Percentiles rank a stretch among this genome's conserved stretches.
Evolutionary conservation across 2,329 filamentous ascomycete species (phyloP).

Genomic region (Lecanoromycetidae sp.): DNA sequence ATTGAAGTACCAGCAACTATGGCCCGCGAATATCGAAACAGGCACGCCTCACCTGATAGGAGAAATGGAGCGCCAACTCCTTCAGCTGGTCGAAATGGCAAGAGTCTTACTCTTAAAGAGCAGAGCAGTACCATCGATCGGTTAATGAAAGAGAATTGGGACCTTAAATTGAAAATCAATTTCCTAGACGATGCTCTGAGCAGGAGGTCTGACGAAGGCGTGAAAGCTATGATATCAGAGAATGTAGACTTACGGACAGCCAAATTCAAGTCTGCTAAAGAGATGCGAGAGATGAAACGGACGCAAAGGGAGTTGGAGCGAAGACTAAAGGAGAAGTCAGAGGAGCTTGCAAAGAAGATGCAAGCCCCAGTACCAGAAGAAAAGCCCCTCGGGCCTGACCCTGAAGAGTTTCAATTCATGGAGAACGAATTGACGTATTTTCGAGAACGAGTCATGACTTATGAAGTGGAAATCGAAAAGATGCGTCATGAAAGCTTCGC

Average conservation of each 20-base stretch:
- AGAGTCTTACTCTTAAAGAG: slow-evolving; percentile 81
- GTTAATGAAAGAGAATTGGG: slow-evolving; percentile 95
- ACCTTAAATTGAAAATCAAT: slow-evolving; percentile 93
- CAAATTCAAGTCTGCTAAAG: slow-evolving; percentile 76
- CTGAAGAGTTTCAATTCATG: slow-evolving; percentile 50
- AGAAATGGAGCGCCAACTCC: slow-evolving; percentile 40
- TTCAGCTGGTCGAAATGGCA: slow-evolving; percentile 44
- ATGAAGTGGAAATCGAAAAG: slow-evolving; percentile 70
- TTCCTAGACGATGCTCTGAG: slow-evolving; percentile 89
- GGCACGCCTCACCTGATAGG: slow-evolving; percentile 52
- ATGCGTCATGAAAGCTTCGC: slow-evolving; percentile 64
- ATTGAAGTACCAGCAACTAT: slow-evolving; percentile 85
- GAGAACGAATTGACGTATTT: slow-evolving; percentile 80
- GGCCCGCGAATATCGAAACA: slow-evolving; percentile 71
- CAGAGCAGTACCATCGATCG: slow-evolving; percentile 96
- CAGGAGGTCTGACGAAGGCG: slow-evolving; percentile 85
- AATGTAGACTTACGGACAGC: slow-evolving; percentile 92
- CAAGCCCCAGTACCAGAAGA: slow-evolving; percentile 35
- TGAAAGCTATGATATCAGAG: slow-evolving; percentile 96
- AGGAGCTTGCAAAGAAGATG: slow-evolving; percentile 35
- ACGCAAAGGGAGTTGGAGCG: slow-evolving; percentile 80
- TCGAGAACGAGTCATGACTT: slow-evolving; percentile 74
- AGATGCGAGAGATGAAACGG: slow-evolving; percentile 71
- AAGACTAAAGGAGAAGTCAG: slow-evolving; percentile 49
- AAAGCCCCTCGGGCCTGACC: slow-evolving; percentile 26